A percentile compares a stretch with the other conserved stretches of the same genome.
Conservation (phyloP, 163 green algal genomes). For the Scenedesmus sp. region DNA sequence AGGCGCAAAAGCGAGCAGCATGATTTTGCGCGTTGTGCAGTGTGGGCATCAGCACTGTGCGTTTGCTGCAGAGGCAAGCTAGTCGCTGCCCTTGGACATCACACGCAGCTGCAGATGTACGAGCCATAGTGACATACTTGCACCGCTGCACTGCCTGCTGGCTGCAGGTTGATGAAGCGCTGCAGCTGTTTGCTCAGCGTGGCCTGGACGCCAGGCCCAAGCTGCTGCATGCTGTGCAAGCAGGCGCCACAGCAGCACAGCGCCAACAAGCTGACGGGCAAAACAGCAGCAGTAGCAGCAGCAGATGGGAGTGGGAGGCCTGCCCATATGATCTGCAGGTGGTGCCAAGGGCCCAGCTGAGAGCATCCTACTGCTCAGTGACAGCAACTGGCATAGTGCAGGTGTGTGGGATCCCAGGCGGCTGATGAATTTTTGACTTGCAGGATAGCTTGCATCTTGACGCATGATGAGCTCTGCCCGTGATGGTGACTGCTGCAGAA, state of each 20-base stretch:
- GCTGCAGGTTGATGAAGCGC: slow-evolving; percentile 13
- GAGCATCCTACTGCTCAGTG: slow-evolving; percentile 3
- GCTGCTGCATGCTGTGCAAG: slow-evolving; percentile 26
- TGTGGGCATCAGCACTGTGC: background rate
- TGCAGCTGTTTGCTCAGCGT: slow-evolving; percentile 19
- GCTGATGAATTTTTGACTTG: too few relatives aligned
- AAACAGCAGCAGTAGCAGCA: background rate
- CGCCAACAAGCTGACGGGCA: background rate
- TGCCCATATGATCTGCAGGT: slow-evolving; percentile 21
- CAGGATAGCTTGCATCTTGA: too few relatives aligned
- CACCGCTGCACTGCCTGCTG: background rate
- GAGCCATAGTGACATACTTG: background rate
- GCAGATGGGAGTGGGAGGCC: background rate
- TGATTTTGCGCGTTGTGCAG: background rate
- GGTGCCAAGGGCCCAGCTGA: slow-evolving; percentile 2
- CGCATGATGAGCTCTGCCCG: too few relatives aligned
- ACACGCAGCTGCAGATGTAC: background rate
- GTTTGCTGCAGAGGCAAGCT: background rate
- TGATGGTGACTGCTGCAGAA: too few relatives aligned
- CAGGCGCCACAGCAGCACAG: background rate
- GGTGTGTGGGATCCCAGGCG: background rate
- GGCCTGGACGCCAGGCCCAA: slow-evolving; percentile 25
- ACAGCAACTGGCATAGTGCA: slow-evolving; percentile 34
- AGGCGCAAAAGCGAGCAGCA: background rate
- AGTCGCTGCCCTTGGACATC: background rate